phyloP scores from a whole-genome alignment of 345 rosid genomes.

The Conringia planisiliqua region DNA sequence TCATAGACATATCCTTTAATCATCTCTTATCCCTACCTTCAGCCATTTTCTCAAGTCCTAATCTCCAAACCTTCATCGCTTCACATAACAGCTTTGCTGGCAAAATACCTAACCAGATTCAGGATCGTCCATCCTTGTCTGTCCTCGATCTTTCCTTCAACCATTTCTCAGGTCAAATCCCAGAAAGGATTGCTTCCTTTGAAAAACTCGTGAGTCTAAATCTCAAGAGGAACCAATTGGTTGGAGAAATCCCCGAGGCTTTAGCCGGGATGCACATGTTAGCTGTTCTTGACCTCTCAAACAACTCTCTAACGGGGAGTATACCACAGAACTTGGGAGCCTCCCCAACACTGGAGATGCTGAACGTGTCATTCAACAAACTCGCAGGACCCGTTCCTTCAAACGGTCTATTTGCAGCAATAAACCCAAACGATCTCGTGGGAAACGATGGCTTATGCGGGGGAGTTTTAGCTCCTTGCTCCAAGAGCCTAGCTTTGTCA shows the following conservation, averaged over 20 bases:
- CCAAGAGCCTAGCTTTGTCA: constrained; percentile 22
- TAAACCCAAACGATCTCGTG: constrained; percentile 58
- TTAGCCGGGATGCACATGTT: constrained; percentile 65
- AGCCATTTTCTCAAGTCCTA: constrained; percentile 60
- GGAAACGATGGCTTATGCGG: constrained; percentile 84
- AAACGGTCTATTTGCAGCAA: constrained; percentile 47
- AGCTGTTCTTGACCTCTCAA: constrained; percentile 75
- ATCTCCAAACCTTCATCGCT: constrained; percentile 69
- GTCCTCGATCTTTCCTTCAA: constrained; percentile 81
- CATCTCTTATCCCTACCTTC: constrained; percentile 69
- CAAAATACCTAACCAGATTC: constrained; percentile 67
- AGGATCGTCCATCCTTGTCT: constrained; percentile 68
- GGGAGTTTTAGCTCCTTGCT: constrained; percentile 61
- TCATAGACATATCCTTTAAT: constrained; percentile 75
- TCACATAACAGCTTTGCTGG: constrained; percentile 69
- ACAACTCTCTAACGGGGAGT: constrained; percentile 63
- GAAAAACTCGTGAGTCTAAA: constrained; percentile 69
- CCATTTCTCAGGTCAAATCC: constrained; percentile 59
- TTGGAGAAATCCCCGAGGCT: constrained; percentile 55
- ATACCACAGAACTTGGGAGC: constrained; percentile 63
- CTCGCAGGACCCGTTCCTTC: constrained; percentile 73
- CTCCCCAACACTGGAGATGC: constrained; percentile 73
- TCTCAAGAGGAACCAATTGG: constrained; percentile 57
- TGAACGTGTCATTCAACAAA: constrained; percentile 71
- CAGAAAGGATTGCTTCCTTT: constrained; percentile 65